These are phyloP conservation scores for Ormosia semicastrata DNA, from an alignment of 306 rosid genomes.

Conservation along the genomic window DNA sequence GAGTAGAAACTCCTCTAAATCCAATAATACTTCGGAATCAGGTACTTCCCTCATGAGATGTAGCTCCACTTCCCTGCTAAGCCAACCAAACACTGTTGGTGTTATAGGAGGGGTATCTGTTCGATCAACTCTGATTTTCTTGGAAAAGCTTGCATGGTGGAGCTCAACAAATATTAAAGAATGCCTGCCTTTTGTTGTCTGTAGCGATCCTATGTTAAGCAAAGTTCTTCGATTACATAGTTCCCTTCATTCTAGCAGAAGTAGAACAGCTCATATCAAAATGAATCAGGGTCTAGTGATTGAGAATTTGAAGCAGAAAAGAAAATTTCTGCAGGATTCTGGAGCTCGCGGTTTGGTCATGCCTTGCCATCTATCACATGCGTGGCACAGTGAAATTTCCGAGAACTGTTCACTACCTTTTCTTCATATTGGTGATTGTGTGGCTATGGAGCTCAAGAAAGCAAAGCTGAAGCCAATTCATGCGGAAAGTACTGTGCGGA, in stretches of 20 bases:
- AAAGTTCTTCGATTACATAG: conserved; percentile 38
- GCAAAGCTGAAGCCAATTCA: conserved; percentile 58
- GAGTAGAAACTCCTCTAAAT: conserved; percentile 29
- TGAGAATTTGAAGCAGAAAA: conserved; percentile 48
- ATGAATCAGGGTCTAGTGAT: conserved; percentile 33
- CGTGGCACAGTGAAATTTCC: conserved; percentile 55
- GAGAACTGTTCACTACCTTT: conserved; percentile 51
- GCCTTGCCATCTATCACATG: conserved; percentile 74
- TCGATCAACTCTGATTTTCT: conserved; percentile 67
- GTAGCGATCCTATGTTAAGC: conserved; percentile 59
- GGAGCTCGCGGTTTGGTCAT: conserved; percentile 63
- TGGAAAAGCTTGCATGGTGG: conserved; percentile 84
- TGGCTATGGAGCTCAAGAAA: conserved; percentile 57
- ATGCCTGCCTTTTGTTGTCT: conserved; percentile 76
- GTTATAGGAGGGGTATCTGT: conserved; percentile 78
- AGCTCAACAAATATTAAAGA: conserved; percentile 53
- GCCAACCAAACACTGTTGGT: conserved; percentile 71
- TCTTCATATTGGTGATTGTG: conserved; percentile 72
- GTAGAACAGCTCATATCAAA: conserved; percentile 25
- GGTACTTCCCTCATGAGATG: conserved; percentile 28
- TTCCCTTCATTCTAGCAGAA: conserved; percentile 32
- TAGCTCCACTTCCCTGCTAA: conserved; percentile 30
- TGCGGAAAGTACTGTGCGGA: conserved; percentile 43
- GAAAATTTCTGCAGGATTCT: conserved; percentile 49
- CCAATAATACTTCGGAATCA: background rate